Evolutionary conservation across 2,329 filamentous ascomycete species (phyloP).

Genomic region (Colletotrichum noveboracense): DNA sequence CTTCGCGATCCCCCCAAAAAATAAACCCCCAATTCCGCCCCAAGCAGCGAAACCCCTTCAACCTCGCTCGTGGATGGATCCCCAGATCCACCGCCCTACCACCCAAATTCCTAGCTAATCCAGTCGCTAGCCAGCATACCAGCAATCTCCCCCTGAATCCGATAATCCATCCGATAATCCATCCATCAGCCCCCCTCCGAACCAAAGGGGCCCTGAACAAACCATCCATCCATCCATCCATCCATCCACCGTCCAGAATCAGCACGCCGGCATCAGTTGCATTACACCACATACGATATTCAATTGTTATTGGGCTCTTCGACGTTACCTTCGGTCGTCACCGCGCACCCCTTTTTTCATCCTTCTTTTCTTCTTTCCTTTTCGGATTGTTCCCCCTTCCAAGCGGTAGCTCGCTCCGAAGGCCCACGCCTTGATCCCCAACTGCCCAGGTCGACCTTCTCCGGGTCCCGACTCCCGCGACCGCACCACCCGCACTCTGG

Average conservation of each 20-base stretch:
- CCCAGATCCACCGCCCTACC: slow-evolving; percentile 18
- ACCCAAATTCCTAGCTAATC: slow-evolving; percentile 16
- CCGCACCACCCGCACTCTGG: neutral
- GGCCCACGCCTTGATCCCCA: neutral
- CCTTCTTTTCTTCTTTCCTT: neutral
- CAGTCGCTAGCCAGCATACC: slow-evolving; percentile 12
- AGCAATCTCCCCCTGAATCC: slow-evolving; percentile 23
- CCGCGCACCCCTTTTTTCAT: neutral
- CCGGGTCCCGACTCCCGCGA: neutral
- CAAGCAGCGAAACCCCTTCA: slow-evolving; percentile 20
- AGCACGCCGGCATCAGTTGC: neutral
- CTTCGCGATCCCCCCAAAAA: neutral
- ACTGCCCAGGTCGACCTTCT: neutral
- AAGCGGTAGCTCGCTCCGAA: neutral
- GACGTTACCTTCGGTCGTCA: neutral
- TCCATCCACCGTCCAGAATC: neutral
- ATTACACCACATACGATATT: slow-evolving; percentile 5
- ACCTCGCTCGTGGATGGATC: slow-evolving; percentile 15
- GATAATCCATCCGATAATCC: slow-evolving; percentile 14
- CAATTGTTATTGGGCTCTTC: slow-evolving; percentile 1
- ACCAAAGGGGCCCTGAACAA: neutral
- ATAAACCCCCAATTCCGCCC: neutral
- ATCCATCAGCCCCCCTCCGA: neutral
- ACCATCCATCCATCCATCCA: neutral
- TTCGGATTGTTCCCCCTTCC: neutral